phyloP scores from a whole-genome alignment of 441 rosid genomes.

The Bruguiera hainesii region DNA sequence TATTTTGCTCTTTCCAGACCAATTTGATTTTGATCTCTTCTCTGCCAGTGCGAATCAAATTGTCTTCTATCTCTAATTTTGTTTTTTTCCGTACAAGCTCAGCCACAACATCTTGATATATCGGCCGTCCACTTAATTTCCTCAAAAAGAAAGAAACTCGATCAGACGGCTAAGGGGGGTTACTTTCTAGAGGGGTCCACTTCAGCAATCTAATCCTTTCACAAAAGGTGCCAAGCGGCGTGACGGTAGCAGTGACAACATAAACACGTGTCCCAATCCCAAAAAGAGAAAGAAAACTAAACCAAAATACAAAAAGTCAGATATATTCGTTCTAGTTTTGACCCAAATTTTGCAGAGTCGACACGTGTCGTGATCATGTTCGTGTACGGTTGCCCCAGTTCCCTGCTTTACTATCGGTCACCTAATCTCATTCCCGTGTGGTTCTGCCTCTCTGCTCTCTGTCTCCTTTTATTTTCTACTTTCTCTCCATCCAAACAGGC shows the following conservation, averaged over 20 bases:
- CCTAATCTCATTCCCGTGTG: conserved; percentile 23
- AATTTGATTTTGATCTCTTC: too few species aligned
- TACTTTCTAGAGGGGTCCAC: conserved; percentile 5
- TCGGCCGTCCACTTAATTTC: conserved; percentile 19
- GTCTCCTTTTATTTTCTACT: conserved; percentile 16
- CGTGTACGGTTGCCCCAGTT: neutral
- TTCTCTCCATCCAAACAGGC: conserved; percentile 34
- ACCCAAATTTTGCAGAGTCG: conserved; percentile 11
- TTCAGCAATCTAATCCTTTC: neutral
- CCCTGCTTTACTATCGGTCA: conserved; percentile 14
- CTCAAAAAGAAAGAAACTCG: conserved; percentile 1
- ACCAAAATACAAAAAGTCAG: conserved; percentile 9
- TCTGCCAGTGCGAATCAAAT: neutral
- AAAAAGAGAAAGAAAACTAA: too few species aligned
- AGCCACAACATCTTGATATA: conserved; percentile 20
- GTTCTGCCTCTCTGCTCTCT: conserved; percentile 22
- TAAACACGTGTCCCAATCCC: neutral
- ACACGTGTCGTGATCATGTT: conserved; percentile 21
- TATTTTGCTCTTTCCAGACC: too few species aligned
- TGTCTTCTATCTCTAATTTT: neutral
- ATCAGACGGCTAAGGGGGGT: conserved; percentile 11
- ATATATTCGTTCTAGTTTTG: conserved; percentile 19
- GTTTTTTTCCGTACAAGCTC: neutral
- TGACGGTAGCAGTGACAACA: conserved; percentile 1
- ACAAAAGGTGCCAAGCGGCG: conserved; percentile 24